A percentile compares a stretch with the other conserved stretches of the same genome.
Evolutionary conservation across 2,329 filamentous ascomycete genomes (phyloP).

Genomic region (Didymella pomorum): DNA sequence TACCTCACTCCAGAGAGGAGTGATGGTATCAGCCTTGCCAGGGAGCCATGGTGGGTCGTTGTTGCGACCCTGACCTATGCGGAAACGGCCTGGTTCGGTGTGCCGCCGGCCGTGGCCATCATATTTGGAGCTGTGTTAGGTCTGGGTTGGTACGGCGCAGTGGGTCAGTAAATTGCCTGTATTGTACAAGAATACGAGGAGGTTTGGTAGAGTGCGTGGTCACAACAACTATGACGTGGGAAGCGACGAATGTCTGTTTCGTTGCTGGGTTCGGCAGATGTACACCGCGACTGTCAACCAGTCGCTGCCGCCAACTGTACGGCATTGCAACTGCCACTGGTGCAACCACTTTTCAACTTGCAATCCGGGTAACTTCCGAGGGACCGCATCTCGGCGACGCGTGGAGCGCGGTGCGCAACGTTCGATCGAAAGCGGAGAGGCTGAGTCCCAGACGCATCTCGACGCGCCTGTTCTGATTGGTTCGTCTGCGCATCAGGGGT

Average conservation of each 20-base stretch:
- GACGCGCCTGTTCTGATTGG: constrained; percentile 1
- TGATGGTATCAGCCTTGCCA: constrained; percentile 48
- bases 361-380: not conserved
- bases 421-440: constrained; percentile 11
- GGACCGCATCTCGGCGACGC: constrained; percentile 2
- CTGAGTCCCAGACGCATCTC: not conserved
- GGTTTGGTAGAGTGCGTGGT: not conserved
- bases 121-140: constrained; percentile 51
- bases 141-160: constrained; percentile 52
- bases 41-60: constrained; percentile 58
- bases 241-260: not conserved
- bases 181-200: not conserved
- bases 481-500: constrained; percentile 8
- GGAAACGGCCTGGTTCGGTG: constrained; percentile 51
- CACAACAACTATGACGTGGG: not conserved
- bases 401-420: constrained; percentile 12
- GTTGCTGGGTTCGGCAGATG: not conserved
- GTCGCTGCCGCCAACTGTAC: not conserved
- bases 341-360: not conserved
- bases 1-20: constrained; percentile 50
- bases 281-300: not conserved
- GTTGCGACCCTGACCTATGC: constrained; percentile 53
- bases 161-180: constrained; percentile 28
- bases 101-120: constrained; percentile 52
- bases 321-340: not conserved